phyloP scores from a whole-genome alignment of 129 eudicot species.

The Centaurea solstitialis region DNA sequence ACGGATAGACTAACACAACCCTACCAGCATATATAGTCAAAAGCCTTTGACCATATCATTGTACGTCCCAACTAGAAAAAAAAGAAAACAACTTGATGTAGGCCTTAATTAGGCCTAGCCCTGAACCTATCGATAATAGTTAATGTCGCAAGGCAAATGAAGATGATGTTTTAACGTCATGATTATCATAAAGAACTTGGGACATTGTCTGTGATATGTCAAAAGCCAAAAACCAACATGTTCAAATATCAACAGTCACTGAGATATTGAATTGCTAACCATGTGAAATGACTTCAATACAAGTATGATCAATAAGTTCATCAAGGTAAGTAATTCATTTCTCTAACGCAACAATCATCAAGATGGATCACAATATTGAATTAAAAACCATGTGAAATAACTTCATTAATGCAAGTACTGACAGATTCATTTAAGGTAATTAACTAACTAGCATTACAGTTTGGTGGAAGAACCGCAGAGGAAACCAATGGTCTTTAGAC shows the following conservation, averaged over 20 bases:
- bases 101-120: not conserved
- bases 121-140: not conserved
- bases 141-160: not conserved
- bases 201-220: not conserved
- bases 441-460: constrained; percentile 9
- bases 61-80: not conserved
- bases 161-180: not conserved
- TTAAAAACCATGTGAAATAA: constrained; percentile 1
- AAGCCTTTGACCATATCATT: not conserved
- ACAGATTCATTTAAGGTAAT: not conserved
- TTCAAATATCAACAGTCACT: not conserved
- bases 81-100: not conserved
- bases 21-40: constrained; percentile 5
- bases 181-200: not conserved
- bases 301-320: not conserved
- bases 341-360: not conserved
- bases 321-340: not conserved
- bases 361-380: not conserved
- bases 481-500: not conserved
- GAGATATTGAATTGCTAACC: not conserved
- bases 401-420: not conserved
- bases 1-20: constrained; percentile 13
- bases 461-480: not conserved
- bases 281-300: not conserved
- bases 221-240: too few relatives aligned